These are phyloP conservation scores for Rhodotorula sp. DNA, from an alignment of 1,284 basidiomycete genomes.

Conservation along the genomic window DNA sequence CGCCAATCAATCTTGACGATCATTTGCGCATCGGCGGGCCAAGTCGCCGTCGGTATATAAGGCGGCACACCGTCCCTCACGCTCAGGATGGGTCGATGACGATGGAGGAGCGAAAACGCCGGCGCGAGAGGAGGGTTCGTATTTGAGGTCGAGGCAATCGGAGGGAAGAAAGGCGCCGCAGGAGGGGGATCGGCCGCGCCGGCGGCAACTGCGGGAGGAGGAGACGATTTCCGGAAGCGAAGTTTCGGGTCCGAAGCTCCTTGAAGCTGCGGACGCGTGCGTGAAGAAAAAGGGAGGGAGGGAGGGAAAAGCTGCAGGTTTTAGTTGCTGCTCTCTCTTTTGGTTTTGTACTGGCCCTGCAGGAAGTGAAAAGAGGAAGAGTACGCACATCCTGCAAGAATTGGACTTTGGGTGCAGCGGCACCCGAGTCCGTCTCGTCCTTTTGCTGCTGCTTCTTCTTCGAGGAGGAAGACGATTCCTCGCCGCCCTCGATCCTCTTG, in stretches of 20 bases:
- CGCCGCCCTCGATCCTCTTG: neutral
- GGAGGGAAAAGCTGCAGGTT: too few species aligned
- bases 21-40: neutral
- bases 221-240: neutral
- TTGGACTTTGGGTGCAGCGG: neutral
- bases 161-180: too few species aligned
- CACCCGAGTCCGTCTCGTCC: neutral
- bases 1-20: too few species aligned
- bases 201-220: neutral
- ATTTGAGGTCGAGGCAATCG: too few species aligned
- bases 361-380: too few species aligned
- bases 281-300: too few species aligned
- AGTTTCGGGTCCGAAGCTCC: neutral
- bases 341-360: too few species aligned
- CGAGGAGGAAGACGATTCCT: too few species aligned
- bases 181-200: too few species aligned
- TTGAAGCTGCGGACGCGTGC: neutral
- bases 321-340: too few species aligned
- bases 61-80: neutral
- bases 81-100: neutral
- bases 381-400: conserved; percentile 4
- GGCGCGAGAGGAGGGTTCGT: too few species aligned
- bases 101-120: neutral
- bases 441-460: neutral
- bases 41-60: neutral